These are phyloP conservation scores for Pyrus pyrifolia DNA, from an alignment of 306 rosid genomes.

Conservation along the genomic window DNA sequence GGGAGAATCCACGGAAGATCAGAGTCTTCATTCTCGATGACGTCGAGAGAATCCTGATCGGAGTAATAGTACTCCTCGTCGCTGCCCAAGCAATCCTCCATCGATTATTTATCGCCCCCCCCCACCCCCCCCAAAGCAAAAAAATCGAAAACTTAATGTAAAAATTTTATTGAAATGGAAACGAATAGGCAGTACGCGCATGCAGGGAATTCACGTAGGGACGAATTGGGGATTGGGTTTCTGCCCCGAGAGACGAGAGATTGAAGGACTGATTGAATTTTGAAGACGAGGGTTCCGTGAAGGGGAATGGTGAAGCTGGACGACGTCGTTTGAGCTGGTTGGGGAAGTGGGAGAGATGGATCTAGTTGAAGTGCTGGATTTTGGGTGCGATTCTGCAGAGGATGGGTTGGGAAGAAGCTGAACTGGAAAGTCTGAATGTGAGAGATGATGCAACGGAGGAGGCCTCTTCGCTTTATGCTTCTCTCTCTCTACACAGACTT, in stretches of 20 bases:
- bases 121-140: background rate
- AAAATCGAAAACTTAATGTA: background rate
- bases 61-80: slow-evolving; percentile 59
- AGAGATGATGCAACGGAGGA: background rate
- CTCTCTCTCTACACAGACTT: background rate
- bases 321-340: slow-evolving; percentile 2
- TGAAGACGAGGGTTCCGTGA: background rate
- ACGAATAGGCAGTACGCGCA: background rate
- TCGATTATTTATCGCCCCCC: background rate
- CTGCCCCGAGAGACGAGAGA: background rate
- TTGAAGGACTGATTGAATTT: background rate
- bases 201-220: background rate
- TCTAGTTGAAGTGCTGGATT: background rate
- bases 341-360: background rate
- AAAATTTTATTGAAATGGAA: background rate
- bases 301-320: background rate
- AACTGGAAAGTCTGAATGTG: background rate
- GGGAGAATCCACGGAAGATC: slow-evolving; percentile 32
- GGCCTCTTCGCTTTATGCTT: background rate
- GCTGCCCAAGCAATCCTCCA: slow-evolving; percentile 53
- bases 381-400: background rate
- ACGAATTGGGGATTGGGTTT: background rate
- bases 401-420: background rate
- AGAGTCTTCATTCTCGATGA: slow-evolving; percentile 45
- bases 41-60: slow-evolving; percentile 61